Percentiles rank a stretch among this genome's conserved stretches.
phyloP scores from a whole-genome alignment of 2,329 filamentous ascomycete genomes.

The Fusarium redolens region DNA sequence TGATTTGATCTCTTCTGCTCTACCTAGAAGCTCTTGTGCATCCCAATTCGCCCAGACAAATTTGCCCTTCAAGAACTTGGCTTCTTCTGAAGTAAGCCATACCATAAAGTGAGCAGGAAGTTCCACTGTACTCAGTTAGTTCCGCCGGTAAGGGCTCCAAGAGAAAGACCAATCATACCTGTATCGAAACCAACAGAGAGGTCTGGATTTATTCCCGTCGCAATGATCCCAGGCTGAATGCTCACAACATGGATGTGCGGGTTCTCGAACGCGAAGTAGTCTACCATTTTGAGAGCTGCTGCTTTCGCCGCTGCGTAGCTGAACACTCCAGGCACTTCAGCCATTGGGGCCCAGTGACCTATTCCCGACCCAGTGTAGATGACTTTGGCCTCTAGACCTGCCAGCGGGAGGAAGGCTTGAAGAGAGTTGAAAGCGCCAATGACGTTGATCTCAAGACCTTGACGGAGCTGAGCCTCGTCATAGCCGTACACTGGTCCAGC shows the following conservation, averaged over 20 bases:
- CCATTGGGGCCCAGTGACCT: slow-evolving; percentile 36
- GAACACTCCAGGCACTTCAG: slow-evolving; percentile 21
- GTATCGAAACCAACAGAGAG: background rate
- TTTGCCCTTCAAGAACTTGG: background rate
- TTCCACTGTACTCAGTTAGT: background rate
- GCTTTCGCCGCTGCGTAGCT: slow-evolving; percentile 52
- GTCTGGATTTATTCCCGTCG: slow-evolving; percentile 48
- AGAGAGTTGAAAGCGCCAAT: slow-evolving; percentile 41
- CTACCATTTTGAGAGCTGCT: slow-evolving; percentile 50
- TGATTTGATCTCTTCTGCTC: background rate
- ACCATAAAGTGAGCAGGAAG: slow-evolving; percentile 20
- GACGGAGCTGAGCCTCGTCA: slow-evolving; percentile 2
- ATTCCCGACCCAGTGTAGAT: slow-evolving; percentile 39
- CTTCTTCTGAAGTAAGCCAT: background rate
- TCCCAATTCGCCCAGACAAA: slow-evolving; percentile 17
- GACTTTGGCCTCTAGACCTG: slow-evolving; percentile 28
- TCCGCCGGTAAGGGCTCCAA: too few species aligned
- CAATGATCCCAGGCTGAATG: slow-evolving; percentile 56
- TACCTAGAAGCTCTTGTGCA: background rate
- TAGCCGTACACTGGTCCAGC: background rate
- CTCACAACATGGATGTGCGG: slow-evolving; percentile 51
- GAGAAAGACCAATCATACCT: too few species aligned
- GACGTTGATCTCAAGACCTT: slow-evolving; percentile 40
- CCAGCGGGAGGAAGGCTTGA: slow-evolving; percentile 36
- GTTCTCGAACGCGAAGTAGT: slow-evolving; percentile 51